Conservation (phyloP, 2,329 filamentous ascomycete genomes). For the Nemania sp. region DNA sequence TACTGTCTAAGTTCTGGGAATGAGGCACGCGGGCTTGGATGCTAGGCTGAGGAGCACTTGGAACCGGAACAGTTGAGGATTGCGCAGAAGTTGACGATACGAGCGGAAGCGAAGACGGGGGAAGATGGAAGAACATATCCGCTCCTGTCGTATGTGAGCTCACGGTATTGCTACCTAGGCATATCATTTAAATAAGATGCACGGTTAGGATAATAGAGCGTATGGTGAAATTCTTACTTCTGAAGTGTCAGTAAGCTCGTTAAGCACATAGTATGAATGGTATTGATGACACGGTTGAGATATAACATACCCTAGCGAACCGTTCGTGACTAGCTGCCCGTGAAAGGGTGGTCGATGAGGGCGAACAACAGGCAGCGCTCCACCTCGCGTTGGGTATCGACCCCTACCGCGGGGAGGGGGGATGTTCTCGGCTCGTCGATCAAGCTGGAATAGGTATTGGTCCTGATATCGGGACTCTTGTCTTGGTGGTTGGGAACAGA, state of each 20-base stretch:
- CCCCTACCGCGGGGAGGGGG: not conserved
- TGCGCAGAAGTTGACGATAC: not conserved
- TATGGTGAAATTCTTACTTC: conserved; percentile 12
- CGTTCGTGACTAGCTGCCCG: conserved; percentile 8
- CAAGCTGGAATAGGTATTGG: not conserved
- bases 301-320: conserved; percentile 26
- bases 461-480: not conserved
- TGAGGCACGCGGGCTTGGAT: not conserved
- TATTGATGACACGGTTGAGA: not conserved
- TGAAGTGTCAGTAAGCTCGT: conserved; percentile 8
- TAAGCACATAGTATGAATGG: not conserved
- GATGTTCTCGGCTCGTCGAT: not conserved
- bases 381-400: not conserved
- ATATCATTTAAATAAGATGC: not conserved
- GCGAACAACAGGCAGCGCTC: not conserved
- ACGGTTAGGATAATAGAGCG: not conserved
- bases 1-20: not conserved
- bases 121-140: conserved; percentile 6
- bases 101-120: not conserved
- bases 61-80: not conserved
- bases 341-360: conserved; percentile 2
- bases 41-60: not conserved
- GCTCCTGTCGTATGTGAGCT: conserved; percentile 17
- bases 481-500: not conserved
- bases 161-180: not conserved